Conservation (phyloP, 1,284 basidiomycete species). For the Cryptococcus neoformans region DNA sequence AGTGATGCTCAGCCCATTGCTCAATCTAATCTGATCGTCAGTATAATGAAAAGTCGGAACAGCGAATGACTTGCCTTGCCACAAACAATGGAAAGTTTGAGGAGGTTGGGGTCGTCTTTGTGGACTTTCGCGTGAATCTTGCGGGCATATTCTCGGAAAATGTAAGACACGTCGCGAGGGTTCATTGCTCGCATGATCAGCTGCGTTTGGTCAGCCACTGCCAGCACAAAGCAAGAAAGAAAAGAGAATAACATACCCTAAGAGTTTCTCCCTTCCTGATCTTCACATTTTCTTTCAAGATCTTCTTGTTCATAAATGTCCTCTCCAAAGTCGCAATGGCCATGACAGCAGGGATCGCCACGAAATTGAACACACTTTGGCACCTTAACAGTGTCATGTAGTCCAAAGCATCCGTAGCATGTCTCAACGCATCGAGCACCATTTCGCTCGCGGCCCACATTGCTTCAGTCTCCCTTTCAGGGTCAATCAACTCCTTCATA, state of each 20-base stretch:
- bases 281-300: constrained; percentile 90
- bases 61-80: constrained; percentile 58
- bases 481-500: constrained; percentile 49
- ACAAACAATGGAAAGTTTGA: constrained; percentile 73
- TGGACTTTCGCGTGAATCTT: constrained; percentile 76
- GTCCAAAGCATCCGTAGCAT: constrained; percentile 81
- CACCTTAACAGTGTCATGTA: constrained; percentile 84
- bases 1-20: constrained; percentile 84
- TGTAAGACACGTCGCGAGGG: constrained; percentile 83
- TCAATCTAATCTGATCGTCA: constrained; percentile 62
- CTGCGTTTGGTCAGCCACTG: constrained; percentile 48
- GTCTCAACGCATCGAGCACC: constrained; percentile 84
- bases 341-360: constrained; percentile 94
- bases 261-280: constrained; percentile 92
- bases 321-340: constrained; percentile 89
- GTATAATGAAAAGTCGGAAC: background rate
- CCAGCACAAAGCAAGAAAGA: background rate
- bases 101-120: constrained; percentile 82
- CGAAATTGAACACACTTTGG: constrained; percentile 95
- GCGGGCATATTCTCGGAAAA: constrained; percentile 80
- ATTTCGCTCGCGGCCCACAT: constrained; percentile 81
- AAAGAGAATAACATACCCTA: constrained; percentile 54
- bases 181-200: constrained; percentile 89
- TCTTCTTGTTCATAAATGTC: constrained; percentile 91
- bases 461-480: constrained; percentile 60